Evolutionary conservation across 2,329 filamentous ascomycete genomes (phyloP), one percentile per base, ranked within the genome.

Genomic region (Atkinsonella hypoxylon): DNA sequence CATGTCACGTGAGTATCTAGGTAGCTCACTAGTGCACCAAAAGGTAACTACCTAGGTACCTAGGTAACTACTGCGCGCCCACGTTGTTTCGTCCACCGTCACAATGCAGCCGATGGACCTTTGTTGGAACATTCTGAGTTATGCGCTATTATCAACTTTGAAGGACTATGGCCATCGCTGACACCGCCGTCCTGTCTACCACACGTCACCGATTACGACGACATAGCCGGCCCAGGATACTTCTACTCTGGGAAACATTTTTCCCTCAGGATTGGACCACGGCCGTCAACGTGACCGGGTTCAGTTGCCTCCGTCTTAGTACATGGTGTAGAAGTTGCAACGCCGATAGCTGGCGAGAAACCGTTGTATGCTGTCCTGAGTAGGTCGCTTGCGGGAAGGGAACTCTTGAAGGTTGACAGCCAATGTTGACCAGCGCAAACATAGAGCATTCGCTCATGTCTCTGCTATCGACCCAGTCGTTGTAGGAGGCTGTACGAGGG

Each of bases 81-180:
- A 50, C 47, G 8, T 15, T 32, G 4, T 49, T 43, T 22, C 38
- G 32, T 17, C 38, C 38, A 17, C 5, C 47, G 22, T 30, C 47
- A 4, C 38, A 41, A 2, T 42, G 47, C 47, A 49, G 38, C 39
- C 22, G 11, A 7, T 42, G 47, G 36, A 40, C 47, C 5, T 40
- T 49, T 11, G 15, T 49, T 22, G 47, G 47, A n/a, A n/a, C n/a
- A 49, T n/a, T 49, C 47, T 13, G 47, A 49, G 13, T 31, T 49
- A 5, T 49, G 39, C 26, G 39, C 47, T n/a, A 31, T 43, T n/a
- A 42, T 34, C 39, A 36, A 49, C 18, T 10, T 44, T 34, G 47
- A 32, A 34, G 30, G 34, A 15, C 11, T 11, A 8, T 49, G 47
- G 17, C 38, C 39, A 17, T 34, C 17, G n/a, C 39, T 20, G 26